phyloP scores from a whole-genome alignment of 805 yeast genomes.

The Schwanniomyces vanrijiae region DNA sequence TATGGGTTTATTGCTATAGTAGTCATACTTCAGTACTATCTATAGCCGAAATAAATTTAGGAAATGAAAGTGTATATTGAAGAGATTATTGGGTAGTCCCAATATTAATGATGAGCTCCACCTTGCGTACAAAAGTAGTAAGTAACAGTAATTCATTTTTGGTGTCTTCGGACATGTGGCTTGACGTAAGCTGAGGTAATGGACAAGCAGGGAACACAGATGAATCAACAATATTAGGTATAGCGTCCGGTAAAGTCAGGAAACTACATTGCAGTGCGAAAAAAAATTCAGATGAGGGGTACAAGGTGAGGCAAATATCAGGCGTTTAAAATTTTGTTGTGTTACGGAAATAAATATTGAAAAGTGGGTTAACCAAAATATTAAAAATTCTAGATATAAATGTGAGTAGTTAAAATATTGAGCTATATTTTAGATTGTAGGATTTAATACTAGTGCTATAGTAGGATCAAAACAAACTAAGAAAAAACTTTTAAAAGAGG shows the following conservation, averaged over 20 bases:
- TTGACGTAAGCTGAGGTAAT: neutral
- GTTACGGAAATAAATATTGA: neutral
- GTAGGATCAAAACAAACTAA: no score
- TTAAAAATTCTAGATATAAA: neutral
- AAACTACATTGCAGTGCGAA: neutral
- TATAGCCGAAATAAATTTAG: neutral
- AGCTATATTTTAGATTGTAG: neutral
- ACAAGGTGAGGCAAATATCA: neutral
- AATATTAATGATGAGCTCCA: neutral
- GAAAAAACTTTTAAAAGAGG: no score
- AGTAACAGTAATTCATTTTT: neutral
- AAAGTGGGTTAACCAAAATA: neutral
- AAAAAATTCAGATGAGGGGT: neutral
- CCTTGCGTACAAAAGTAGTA: neutral
- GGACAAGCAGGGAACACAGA: neutral
- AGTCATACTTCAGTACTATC: neutral
- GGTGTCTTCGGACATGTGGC: neutral
- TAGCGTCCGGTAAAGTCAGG: neutral
- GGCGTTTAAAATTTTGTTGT: neutral
- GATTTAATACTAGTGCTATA: no score
- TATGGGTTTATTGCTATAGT: neutral
- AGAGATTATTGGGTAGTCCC: neutral
- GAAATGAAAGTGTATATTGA: neutral
- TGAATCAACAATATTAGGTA: neutral
- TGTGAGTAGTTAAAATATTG: neutral